Base-by-base conservation (phyloP, 2,329 filamentous ascomycete species). In the Ilyonectria destructans region DNA sequence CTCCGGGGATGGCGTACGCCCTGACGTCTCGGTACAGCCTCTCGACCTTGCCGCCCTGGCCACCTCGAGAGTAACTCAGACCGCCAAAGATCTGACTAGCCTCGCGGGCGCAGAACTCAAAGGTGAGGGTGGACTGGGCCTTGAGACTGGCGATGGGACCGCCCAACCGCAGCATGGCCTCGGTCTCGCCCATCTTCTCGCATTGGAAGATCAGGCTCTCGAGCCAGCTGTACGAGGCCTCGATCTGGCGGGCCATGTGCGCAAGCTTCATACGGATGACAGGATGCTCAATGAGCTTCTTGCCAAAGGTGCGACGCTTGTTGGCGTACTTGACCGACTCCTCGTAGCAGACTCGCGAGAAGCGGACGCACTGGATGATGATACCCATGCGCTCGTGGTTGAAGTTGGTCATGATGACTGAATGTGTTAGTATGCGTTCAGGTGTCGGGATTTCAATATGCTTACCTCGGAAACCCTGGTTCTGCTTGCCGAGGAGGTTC, bases 381-480 rank as follows among this genome's bases (percentile, higher is more conserved):
- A 99, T 98, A 70, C 96, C 96, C 76, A 99, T 95, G 71, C 96
- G 94, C 86, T 99, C 96, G 87, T 98, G 96, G 89, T 98, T 98
- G 88, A 98, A 98, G 88, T 98, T 98, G 81, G 94, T 98, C 96
- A 98, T 98, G 87, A 99, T 96, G 80, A 97, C 95, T 89, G 31
- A 15, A 9, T 7, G 7, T 26, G 70, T 79, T 61, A 77, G 72
- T 33, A 37, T 23, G 12, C 40, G 9, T 43, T 43, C 17, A 43
- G 7, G 40, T n/a, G 40, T n/a, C 8, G 6, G 40, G 40, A 43
- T n/a, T 15, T 6, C 6, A 15, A 3, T 43, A 4, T 43, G 58
- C 72, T 67, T 82, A 90, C 89, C 89, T 85, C 95, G 94, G 90
- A 99, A 99, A 45, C 96, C 96, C 82, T 97, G 92, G 88, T 99